These are phyloP conservation scores for Mucor racemosus DNA, from an alignment of 371 early-diverging fungal species.

Conservation along the genomic window DNA sequence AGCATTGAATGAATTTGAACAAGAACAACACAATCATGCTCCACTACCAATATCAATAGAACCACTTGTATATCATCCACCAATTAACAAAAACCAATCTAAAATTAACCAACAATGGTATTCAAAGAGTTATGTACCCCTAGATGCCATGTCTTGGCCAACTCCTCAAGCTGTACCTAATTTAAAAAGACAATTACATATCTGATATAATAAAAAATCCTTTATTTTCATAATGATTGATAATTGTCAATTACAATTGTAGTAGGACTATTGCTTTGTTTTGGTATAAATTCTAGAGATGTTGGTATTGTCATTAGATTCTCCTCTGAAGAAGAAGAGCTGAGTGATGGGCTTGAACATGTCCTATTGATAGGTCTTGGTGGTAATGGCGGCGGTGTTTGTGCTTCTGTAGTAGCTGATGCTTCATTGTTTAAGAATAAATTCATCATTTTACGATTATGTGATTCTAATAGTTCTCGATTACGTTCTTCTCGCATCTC, in stretches of 20 bases:
- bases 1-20: constrained; percentile 26
- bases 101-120: constrained; percentile 22
- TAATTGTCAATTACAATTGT: background rate
- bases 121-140: constrained; percentile 18
- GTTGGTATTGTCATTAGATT: background rate
- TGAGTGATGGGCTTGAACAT: background rate
- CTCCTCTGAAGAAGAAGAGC: constrained; percentile 15
- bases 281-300: background rate
- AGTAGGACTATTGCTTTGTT: background rate
- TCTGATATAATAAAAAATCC: background rate
- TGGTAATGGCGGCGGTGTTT: constrained; percentile 14
- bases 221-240: background rate
- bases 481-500: constrained; percentile 26
- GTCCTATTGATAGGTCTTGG: constrained; percentile 1
- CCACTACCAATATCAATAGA: background rate
- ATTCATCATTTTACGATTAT: constrained; percentile 28
- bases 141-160: constrained; percentile 36
- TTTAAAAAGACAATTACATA: constrained; percentile 9
- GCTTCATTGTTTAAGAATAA: constrained; percentile 18
- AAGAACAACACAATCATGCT: constrained; percentile 26
- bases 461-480: constrained; percentile 23
- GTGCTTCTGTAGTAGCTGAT: background rate
- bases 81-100: background rate
- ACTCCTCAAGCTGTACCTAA: constrained; percentile 22
- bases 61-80: constrained; percentile 2